Conservation (phyloP, 352 stramenopile genomes). For the Aphanomyces astaci region DNA sequence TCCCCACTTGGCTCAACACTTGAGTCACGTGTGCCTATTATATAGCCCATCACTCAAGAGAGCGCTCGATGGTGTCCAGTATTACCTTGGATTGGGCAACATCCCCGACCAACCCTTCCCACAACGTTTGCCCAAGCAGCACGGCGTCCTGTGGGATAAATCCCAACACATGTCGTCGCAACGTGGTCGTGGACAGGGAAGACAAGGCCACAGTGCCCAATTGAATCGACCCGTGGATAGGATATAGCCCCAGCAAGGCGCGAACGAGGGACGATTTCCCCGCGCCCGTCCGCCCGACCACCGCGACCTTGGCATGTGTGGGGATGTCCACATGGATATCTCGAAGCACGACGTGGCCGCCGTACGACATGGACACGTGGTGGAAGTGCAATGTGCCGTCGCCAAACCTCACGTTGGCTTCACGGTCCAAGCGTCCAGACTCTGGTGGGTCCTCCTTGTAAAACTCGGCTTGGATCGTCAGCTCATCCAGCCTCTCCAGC, state of each 20-base stretch:
- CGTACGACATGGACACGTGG: constrained; percentile 7
- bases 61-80: too few relatives aligned
- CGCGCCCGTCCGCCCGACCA: constrained; percentile 27
- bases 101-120: not conserved
- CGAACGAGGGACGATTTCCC: constrained; percentile 30
- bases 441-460: not conserved
- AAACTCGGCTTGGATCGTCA: not conserved
- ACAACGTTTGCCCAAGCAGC: constrained; percentile 16
- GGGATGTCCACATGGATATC: constrained; percentile 17
- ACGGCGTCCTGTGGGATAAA: constrained; percentile 27
- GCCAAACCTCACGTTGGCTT: too few relatives aligned
- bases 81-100: not conserved
- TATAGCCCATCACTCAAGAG: too few relatives aligned
- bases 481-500: constrained; percentile 5
- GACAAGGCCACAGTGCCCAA: not conserved
- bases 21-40: not conserved
- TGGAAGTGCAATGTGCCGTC: not conserved
- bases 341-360: not conserved
- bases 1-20: constrained; percentile 18
- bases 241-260: constrained; percentile 23
- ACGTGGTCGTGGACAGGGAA: not conserved
- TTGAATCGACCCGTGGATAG: constrained; percentile 5
- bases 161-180: not conserved
- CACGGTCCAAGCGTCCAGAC: not conserved
- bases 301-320: constrained; percentile 23